A percentile compares a stretch with the other conserved stretches of the same genome.
These are phyloP conservation scores for Haberlea rhodopensis DNA, from an alignment of 257 asterid species.

Conservation along the genomic window DNA sequence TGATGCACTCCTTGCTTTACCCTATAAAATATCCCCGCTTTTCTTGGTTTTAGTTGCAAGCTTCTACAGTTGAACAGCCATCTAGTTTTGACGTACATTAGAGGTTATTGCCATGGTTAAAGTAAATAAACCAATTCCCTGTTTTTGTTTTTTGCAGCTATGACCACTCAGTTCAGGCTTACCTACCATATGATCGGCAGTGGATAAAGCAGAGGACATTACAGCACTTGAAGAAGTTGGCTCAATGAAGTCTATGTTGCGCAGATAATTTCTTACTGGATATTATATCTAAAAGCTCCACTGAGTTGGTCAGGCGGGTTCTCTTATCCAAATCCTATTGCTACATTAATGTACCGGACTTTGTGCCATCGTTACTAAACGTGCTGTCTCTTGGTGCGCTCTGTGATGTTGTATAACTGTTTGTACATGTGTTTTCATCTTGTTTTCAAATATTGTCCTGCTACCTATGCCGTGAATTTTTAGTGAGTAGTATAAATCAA, in stretches of 20 bases:
- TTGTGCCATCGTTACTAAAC: not conserved
- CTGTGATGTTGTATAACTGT: not conserved
- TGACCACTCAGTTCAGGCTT: conserved; percentile 86
- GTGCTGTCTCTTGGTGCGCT: not conserved
- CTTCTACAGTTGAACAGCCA: too few species aligned
- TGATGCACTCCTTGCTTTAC: not conserved
- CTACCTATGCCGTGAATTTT: not conserved
- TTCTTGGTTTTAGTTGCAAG: too few species aligned
- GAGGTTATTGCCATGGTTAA: not conserved
- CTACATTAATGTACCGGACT: not conserved
- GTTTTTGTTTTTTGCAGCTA: conserved; percentile 54
- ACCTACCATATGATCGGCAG: conserved; percentile 78
- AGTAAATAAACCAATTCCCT: conserved; percentile 5
- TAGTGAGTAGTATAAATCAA: not conserved
- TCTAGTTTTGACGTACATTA: too few species aligned
- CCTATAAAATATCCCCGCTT: not conserved
- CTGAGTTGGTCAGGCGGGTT: too few species aligned
- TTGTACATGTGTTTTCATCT: not conserved
- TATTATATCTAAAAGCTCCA: too few species aligned
- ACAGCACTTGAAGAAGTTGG: conserved; percentile 79
- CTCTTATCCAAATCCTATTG: not conserved
- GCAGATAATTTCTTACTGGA: conserved; percentile 21
- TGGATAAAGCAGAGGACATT: conserved; percentile 81
- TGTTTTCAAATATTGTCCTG: too few species aligned
- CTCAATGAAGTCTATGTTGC: conserved; percentile 34